Conservation (phyloP, 805 yeast genomes). For the Lipomyces yamadae region DNA sequence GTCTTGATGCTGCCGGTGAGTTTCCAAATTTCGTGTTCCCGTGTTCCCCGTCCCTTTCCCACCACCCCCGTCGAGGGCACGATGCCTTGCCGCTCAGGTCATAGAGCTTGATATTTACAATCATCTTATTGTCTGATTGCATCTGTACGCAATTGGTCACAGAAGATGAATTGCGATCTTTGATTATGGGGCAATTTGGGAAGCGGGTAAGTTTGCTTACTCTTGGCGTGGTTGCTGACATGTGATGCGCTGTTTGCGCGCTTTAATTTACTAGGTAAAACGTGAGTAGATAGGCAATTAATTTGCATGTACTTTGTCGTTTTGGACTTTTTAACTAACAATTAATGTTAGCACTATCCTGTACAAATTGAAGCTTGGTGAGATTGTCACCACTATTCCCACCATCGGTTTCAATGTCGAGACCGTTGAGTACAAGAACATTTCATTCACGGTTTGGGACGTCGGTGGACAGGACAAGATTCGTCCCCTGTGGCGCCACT, state of each 20-base stretch:
- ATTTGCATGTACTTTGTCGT: neutral
- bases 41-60: conserved; percentile 3
- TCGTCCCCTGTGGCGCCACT: conserved; percentile 94
- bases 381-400: conserved; percentile 75
- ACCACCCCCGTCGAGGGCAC: conserved; percentile 10
- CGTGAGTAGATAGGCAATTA: conserved; percentile 27
- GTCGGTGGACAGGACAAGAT: conserved; percentile 95
- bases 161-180: neutral
- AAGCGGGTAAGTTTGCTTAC: neutral
- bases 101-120: neutral
- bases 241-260: conserved; percentile 1
- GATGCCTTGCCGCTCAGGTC: conserved; percentile 12
- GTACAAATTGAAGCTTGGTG: conserved; percentile 60
- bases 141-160: neutral
- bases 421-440: conserved; percentile 78
- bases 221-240: neutral
- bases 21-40: conserved; percentile 11
- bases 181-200: neutral
- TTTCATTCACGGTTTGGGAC: conserved; percentile 88
- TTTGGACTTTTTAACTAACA: neutral
- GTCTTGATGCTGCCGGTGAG: conserved; percentile 89
- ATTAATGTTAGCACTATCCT: conserved; percentile 58
- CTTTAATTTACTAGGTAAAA: conserved; percentile 18
- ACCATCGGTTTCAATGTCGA: conserved; percentile 75
- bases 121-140: neutral